Evolutionary conservation across 768 basidiomycete genomes (phyloP), one percentile per base, ranked within the genome.

Genomic region (Lanmaoa pseudosensibilis): DNA sequence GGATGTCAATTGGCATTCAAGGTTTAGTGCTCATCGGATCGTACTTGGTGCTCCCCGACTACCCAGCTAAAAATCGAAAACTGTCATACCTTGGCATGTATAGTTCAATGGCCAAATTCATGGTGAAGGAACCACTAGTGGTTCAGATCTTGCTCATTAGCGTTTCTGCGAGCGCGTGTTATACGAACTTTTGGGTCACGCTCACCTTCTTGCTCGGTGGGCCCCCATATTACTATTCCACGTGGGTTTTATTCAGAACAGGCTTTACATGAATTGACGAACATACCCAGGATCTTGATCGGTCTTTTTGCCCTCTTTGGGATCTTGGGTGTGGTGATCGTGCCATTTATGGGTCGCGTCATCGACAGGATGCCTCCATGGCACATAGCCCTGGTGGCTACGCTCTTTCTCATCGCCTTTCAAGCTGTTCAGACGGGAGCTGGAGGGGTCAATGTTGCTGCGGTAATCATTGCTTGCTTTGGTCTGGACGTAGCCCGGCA

Each of bases 181-280:
- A 77, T 16, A 78, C 75, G 18, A 82, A 75, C 59, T 85, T 83
- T 61, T 84, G 85, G 86, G 85, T 87, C 5, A 87, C 87, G 1
- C 70, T 89, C 53, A 92, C 90, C 0, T 94, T 92, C 75, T 74
- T 92, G 18, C 83, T 94, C 6, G 84, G 84, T 10, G 88, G 83
- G 4, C 73, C 83, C 5, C 86, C 87, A 2, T 94, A 91, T 66
- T 65, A 84, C 61, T 92, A 87, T 59, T 86, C 84, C 1, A 87
- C 85, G 86, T 80, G 57, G 27, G 78, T 57, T 18, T 16, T 19
- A 3, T 30, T 23, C 1, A 44, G 34, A 23, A 39, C 8, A 15
- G 11, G 6, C 32, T 12, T 18, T 8, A 34, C 23, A 23, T 43
- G 3, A 13, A 21, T 23, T 50, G 34, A 54, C 10, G 32, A 23